A percentile compares a stretch with the other conserved stretches of the same genome.
Evolutionary conservation across 768 basidiomycete genomes (phyloP).

Genomic region (Mycena galericulata): DNA sequence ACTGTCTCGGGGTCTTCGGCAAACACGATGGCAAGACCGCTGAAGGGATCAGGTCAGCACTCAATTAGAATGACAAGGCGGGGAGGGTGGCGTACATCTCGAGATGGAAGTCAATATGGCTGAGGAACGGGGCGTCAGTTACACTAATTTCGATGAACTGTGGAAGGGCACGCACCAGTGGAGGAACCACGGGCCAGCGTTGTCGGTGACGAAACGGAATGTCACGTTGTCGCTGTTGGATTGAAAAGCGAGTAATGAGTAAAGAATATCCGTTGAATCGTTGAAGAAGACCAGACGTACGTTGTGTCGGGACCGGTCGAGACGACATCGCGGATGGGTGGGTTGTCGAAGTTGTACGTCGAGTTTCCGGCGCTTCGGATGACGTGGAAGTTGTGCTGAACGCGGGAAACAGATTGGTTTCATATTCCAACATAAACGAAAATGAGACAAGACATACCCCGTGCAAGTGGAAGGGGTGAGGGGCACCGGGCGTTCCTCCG

Average conservation of each 20-base stretch:
- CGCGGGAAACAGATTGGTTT: neutral
- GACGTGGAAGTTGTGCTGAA: slow-evolving; percentile 47
- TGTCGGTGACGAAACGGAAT: slow-evolving; percentile 65
- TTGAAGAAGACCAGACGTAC: neutral
- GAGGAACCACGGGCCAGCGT: slow-evolving; percentile 30
- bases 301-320: slow-evolving; percentile 6
- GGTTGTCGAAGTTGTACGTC: slow-evolving; percentile 52
- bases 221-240: slow-evolving; percentile 43
- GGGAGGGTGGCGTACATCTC: slow-evolving; percentile 29
- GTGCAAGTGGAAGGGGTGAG: slow-evolving; percentile 34
- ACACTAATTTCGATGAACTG: slow-evolving; percentile 12
- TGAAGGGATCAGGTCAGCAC: neutral
- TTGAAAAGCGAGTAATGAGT: too few species aligned
- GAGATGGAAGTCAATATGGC: slow-evolving; percentile 49
- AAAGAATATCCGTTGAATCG: neutral
- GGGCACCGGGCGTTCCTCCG: slow-evolving; percentile 35
- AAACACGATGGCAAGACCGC: slow-evolving; percentile 38
- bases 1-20: slow-evolving; percentile 30
- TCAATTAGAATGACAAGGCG: neutral
- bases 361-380: slow-evolving; percentile 42
- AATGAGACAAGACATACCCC: slow-evolving; percentile 25
- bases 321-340: slow-evolving; percentile 41
- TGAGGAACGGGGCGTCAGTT: neutral
- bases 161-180: slow-evolving; percentile 27
- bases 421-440: neutral